phyloP scores from a whole-genome alignment of 345 rosid species.

The Geranium brycei region DNA sequence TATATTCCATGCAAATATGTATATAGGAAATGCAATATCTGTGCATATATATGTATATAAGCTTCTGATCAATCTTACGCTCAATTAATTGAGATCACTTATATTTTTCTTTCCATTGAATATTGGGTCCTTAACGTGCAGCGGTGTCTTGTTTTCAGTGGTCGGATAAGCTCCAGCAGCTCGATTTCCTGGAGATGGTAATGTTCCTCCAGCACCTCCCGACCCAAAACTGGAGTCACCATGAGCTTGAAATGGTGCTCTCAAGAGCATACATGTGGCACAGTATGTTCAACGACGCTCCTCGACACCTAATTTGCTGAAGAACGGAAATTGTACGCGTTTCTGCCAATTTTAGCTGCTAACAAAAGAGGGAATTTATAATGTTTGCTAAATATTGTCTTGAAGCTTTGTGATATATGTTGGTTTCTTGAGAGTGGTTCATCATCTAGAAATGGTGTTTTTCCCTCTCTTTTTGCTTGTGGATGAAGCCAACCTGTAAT shows the following conservation, averaged over 20 bases:
- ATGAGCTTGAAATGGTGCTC: slow-evolving; percentile 87
- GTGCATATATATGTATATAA: too few relatives aligned
- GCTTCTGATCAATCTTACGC: background rate
- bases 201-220: slow-evolving; percentile 98
- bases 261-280: slow-evolving; percentile 87
- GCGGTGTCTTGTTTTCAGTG: slow-evolving; percentile 34
- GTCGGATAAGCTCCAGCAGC: slow-evolving; percentile 78
- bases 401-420: too few relatives aligned
- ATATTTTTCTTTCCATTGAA: background rate
- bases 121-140: background rate
- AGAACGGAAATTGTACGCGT: too few relatives aligned
- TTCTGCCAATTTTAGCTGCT: too few relatives aligned
- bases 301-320: slow-evolving; percentile 36
- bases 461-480: too few relatives aligned
- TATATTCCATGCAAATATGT: too few relatives aligned
- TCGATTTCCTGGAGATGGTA: slow-evolving; percentile 95
- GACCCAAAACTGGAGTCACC: slow-evolving; percentile 70
- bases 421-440: too few relatives aligned
- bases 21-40: too few relatives aligned
- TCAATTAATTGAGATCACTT: background rate
- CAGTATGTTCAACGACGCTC: slow-evolving; percentile 77
- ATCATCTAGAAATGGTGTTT: too few relatives aligned
- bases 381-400: too few relatives aligned
- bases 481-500: background rate
- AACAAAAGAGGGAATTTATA: too few relatives aligned